Base-by-base conservation (phyloP, 257 asterid genomes). In the Rauvolfia tetraphylla region DNA sequence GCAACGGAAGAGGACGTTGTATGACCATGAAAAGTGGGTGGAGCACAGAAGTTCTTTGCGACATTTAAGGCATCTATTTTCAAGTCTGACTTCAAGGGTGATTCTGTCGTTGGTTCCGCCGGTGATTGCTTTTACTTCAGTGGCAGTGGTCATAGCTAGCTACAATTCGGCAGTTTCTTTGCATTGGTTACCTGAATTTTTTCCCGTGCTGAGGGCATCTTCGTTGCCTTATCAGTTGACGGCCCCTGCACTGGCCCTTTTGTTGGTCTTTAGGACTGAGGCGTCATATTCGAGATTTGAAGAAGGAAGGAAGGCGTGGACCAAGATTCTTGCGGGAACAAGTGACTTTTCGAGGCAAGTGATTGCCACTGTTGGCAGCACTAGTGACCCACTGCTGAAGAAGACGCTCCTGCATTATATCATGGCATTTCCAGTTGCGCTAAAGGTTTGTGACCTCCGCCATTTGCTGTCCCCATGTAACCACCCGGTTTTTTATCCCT, bases 241-340 rank as follows among this genome's bases (percentile, higher is more conserved):
- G 0, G 99, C 98, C 5, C 98, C 98, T 2, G 99, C 99, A 3
- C 69, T 95, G 80, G 99, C 97, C n/a, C 90, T 95, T 80, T 84
- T 95, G 53, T 49, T 95, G 80, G 99, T 95, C 31, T 95, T 95
- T 48, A 87, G 99, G 85, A 95, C 99, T 0, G 99, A 95, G 89
- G 98, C 99, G 0, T 95, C 98, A 18, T 95, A 95, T 84, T 86
- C 99, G 48, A 88, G 98, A 90, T 91, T 81, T 13, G 97, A 91
- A 81, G 89, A 86, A 70, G 99, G 96, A 80, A 90, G 87, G 82
- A 89, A 81, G 77, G 94, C 96, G 22, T 95, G 99, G 99, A 90
- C 94, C 34, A 83, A 85, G 76, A 82, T 95, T 31, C 80, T 90
- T 85, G 78, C 90, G 1, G 98, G 90, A 49, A 81, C 96, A 7